Evolutionary conservation across 2,329 filamentous ascomycete genomes (phyloP).

Genomic region (Phyllosticta citribraziliensis): DNA sequence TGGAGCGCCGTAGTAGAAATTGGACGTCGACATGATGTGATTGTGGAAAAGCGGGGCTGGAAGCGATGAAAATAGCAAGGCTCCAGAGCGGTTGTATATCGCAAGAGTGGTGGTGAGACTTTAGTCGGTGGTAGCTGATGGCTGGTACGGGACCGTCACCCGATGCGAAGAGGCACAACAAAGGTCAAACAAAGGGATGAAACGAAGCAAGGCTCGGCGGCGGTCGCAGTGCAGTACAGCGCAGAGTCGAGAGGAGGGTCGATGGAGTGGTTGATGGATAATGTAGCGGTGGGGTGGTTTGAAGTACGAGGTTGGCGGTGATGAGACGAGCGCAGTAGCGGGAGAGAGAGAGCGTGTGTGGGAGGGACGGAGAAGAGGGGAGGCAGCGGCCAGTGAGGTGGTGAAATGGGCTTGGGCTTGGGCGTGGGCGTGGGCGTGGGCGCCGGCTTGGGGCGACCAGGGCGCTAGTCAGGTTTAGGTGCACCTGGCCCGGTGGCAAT

Average conservation of each 20-base stretch:
- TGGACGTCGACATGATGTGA: constrained; percentile 7
- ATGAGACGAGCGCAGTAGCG: neutral
- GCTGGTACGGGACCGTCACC: constrained; percentile 5
- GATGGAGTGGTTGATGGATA: no score
- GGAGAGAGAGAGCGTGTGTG: neutral
- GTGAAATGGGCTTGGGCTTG: neutral
- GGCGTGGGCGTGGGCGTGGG: no score
- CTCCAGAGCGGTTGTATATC: neutral
- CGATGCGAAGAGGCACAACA: constrained; percentile 8
- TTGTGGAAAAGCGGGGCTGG: neutral
- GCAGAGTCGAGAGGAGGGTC: neutral
- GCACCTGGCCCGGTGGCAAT: neutral
- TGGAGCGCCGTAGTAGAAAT: constrained; percentile 39
- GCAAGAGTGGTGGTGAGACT: constrained; percentile 5
- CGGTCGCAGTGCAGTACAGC: neutral
- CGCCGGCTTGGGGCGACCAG: neutral
- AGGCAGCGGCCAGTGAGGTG: neutral
- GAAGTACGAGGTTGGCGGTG: constrained; percentile 1
- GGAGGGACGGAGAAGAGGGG: neutral
- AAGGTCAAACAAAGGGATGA: constrained; percentile 10
- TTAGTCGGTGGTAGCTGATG: constrained; percentile 1
- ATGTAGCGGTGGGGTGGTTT: neutral
- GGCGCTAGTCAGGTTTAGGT: neutral
- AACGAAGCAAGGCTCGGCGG: neutral
- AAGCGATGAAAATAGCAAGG: constrained; percentile 1